Conservation (phyloP, 257 asterid genomes). For the Plectranthus barbatus region DNA sequence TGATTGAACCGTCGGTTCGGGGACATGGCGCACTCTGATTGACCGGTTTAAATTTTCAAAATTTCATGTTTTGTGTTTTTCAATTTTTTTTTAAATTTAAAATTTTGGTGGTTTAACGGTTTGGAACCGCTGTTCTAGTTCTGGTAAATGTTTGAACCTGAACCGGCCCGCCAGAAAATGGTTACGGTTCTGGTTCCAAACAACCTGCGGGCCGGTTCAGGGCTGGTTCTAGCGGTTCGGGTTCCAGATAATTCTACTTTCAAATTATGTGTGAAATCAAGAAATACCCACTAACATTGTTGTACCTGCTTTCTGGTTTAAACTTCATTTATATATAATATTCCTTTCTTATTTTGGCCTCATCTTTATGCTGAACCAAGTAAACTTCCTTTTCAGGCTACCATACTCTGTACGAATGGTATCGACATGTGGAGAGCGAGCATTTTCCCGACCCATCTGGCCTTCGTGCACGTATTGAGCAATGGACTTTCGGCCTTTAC, state of each 20-base stretch:
- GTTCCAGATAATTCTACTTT: too few species aligned
- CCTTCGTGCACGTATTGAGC: slow-evolving; percentile 82
- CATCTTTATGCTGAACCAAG: slow-evolving; percentile 5
- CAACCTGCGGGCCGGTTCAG: too few species aligned
- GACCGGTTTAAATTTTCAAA: too few species aligned
- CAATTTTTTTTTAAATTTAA: too few species aligned
- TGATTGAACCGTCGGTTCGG: too few species aligned
- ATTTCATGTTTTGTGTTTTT: too few species aligned
- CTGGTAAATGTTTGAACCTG: too few species aligned
- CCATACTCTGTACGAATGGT: slow-evolving; percentile 93
- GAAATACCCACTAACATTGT: background rate
- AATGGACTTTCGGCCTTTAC: slow-evolving; percentile 96
- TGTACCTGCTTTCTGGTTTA: background rate
- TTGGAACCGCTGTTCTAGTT: too few species aligned
- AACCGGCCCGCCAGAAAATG: too few species aligned
- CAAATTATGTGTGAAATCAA: background rate
- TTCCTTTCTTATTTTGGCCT: background rate
- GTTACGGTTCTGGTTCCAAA: background rate
- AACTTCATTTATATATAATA: background rate
- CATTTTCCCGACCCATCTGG: slow-evolving; percentile 99
- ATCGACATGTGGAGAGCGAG: slow-evolving; percentile 75
- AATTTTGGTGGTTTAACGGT: too few species aligned
- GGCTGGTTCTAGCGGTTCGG: too few species aligned
- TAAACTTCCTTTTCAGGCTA: slow-evolving; percentile 46
- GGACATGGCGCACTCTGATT: too few species aligned